These are phyloP conservation scores for Diaporthe sp. DNA, from an alignment of 2,329 filamentous ascomycete genomes.

Conservation along the genomic window DNA sequence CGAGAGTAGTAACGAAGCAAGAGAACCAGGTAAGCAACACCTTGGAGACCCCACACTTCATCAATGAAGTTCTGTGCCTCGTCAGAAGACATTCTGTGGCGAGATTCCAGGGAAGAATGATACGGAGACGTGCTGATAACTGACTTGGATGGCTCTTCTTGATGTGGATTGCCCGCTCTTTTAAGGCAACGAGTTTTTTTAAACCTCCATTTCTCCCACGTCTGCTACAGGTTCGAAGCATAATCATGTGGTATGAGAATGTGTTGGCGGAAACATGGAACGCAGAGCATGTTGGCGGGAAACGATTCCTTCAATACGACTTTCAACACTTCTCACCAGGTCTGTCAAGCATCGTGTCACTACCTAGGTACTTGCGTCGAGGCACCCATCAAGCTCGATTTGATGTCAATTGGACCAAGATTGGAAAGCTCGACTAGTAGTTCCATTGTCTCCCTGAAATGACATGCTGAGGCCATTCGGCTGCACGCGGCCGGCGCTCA, in stretches of 20 bases:
- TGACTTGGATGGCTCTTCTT: not conserved
- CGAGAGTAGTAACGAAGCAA: conserved; percentile 43
- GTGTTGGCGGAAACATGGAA: not conserved
- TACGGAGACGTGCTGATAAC: not conserved
- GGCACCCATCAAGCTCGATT: not conserved
- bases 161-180: not conserved
- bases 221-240: not conserved
- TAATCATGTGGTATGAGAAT: not conserved
- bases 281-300: not conserved
- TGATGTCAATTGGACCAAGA: not conserved
- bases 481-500: not conserved
- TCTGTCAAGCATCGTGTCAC: not conserved
- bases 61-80: conserved; percentile 41
- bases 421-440: not conserved
- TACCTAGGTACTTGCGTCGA: not conserved
- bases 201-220: not conserved
- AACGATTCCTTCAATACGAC: not conserved
- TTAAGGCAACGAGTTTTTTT: not conserved
- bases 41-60: conserved; percentile 46
- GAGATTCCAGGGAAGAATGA: conserved; percentile 31
- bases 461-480: not conserved
- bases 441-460: too few species aligned
- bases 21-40: conserved; percentile 42
- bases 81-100: conserved; percentile 13
- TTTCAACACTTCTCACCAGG: not conserved